phyloP scores from a whole-genome alignment of 2,329 filamentous ascomycete genomes.

The Fusarium stilboides region DNA sequence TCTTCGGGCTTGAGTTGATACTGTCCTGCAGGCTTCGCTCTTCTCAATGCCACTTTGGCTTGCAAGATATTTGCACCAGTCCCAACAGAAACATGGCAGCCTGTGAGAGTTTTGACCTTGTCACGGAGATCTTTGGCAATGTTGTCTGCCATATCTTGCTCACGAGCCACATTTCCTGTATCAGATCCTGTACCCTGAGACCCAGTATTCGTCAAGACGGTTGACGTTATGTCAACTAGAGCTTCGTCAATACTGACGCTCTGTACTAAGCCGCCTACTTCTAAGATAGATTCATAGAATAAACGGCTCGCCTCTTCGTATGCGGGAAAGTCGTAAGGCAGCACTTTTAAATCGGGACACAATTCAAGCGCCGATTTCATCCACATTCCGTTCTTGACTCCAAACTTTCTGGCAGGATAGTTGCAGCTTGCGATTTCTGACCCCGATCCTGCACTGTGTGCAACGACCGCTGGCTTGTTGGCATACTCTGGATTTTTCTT shows the following conservation, averaged over 20 bases:
- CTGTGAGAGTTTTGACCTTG: constrained; percentile 80
- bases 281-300: constrained; percentile 89
- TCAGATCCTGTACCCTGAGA: constrained; percentile 75
- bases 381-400: constrained; percentile 99
- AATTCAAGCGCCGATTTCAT: constrained; percentile 91
- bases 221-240: constrained; percentile 83
- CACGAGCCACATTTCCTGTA: constrained; percentile 80
- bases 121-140: constrained; percentile 77
- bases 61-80: constrained; percentile 92
- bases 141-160: constrained; percentile 83
- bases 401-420: constrained; percentile 87
- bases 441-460: constrained; percentile 86
- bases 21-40: constrained; percentile 95
- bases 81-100: constrained; percentile 90
- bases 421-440: constrained; percentile 99
- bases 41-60: constrained; percentile 90
- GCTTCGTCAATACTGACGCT: constrained; percentile 98
- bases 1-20: constrained; percentile 88
- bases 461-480: constrained; percentile 88
- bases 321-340: constrained; percentile 96
- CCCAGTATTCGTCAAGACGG: constrained; percentile 76
- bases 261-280: constrained; percentile 86
- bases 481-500: constrained; percentile 82
- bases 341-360: constrained; percentile 86
- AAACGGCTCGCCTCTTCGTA: constrained; percentile 92